These are phyloP conservation scores for Immersiporthe knoxdaviesiana DNA, from an alignment of 2,329 filamentous ascomycete species.

Conservation along the genomic window DNA sequence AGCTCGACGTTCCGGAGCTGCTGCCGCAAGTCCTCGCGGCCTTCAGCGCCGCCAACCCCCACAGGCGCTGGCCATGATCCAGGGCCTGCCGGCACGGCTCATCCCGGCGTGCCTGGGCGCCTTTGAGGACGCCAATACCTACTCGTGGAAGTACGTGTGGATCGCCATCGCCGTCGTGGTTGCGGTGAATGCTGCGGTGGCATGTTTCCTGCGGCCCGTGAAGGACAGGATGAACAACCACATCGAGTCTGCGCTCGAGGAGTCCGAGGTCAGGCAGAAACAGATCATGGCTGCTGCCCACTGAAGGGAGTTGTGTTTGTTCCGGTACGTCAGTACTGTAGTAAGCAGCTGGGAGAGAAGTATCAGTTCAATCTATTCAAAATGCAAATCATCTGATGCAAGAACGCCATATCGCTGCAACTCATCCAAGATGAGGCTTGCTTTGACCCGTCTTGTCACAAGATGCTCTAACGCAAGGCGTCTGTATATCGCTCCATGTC, in stretches of 20 bases:
- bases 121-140: conserved; percentile 16
- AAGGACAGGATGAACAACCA: conserved; percentile 21
- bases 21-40: conserved; percentile 17
- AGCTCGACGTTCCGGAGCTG: not conserved
- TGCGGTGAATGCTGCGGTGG: conserved; percentile 15
- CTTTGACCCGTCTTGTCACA: not conserved
- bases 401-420: not conserved
- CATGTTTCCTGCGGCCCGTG: conserved; percentile 23
- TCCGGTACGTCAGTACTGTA: not conserved
- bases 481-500: not conserved
- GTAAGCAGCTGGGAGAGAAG: not conserved
- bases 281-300: conserved; percentile 15
- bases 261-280: conserved; percentile 21
- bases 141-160: conserved; percentile 23
- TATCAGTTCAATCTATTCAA: too few species aligned
- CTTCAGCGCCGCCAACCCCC: conserved; percentile 10
- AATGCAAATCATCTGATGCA: too few species aligned
- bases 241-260: conserved; percentile 22
- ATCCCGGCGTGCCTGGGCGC: conserved; percentile 12
- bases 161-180: conserved; percentile 20
- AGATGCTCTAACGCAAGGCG: not conserved
- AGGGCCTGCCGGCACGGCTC: conserved; percentile 8
- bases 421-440: not conserved
- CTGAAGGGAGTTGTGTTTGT: not conserved
- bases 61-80: conserved; percentile 6